phyloP scores from a whole-genome alignment of 164 flowering plant species.

The Dillenia suffruticosa region DNA sequence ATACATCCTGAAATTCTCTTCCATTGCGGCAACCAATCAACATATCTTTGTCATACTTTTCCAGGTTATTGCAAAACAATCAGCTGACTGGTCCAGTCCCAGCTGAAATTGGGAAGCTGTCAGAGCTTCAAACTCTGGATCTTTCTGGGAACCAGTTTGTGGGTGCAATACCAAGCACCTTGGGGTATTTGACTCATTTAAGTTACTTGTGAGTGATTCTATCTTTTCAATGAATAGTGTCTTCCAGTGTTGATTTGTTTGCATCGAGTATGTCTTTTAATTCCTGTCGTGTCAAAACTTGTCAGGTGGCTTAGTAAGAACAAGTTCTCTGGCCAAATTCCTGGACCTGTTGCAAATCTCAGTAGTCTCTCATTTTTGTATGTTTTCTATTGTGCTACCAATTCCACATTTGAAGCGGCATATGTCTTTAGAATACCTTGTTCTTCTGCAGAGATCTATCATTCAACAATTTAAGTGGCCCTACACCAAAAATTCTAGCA shows the following conservation, averaged over 20 bases:
- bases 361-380: conserved; percentile 90
- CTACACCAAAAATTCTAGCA: conserved; percentile 73
- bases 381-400: conserved; percentile 23
- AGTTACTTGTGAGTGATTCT: conserved; percentile 72
- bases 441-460: conserved; percentile 70
- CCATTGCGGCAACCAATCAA: too few species aligned
- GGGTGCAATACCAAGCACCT: conserved; percentile 81
- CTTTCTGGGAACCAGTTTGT: conserved; percentile 76
- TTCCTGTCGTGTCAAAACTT: conserved; percentile 14
- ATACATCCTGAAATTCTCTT: too few species aligned
- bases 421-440: too few species aligned
- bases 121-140: conserved; percentile 75
- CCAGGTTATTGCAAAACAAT: conserved; percentile 89
- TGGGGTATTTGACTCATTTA: conserved; percentile 62
- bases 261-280: conserved; percentile 4
- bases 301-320: conserved; percentile 82
- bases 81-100: conserved; percentile 72
- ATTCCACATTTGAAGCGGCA: not conserved
- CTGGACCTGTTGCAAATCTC: conserved; percentile 66
- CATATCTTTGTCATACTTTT: not conserved
- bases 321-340: conserved; percentile 73
- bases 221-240: not conserved
- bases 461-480: conserved; percentile 87
- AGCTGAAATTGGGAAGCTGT: conserved; percentile 73
- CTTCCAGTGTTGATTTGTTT: not conserved